A percentile compares a stretch with the other conserved stretches of the same genome.
These are phyloP conservation scores for Quercus robur DNA, from an alignment of 306 rosid genomes.

Conservation along the genomic window DNA sequence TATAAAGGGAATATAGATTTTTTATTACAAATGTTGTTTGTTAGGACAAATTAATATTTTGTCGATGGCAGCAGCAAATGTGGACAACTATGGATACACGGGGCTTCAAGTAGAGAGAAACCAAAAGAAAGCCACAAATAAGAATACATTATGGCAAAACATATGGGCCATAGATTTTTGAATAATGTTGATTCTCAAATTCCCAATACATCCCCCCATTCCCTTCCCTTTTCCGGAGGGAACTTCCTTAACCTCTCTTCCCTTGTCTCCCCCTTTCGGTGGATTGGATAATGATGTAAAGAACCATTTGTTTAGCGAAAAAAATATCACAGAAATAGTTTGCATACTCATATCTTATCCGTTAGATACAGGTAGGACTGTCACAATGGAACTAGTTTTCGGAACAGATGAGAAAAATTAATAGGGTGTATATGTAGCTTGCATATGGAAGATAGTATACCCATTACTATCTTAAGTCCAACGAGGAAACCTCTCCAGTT, in stretches of 20 bases:
- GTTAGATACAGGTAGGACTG: background rate
- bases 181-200: background rate
- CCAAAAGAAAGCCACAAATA: background rate
- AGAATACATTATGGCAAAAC: background rate
- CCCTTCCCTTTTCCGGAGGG: too few relatives aligned
- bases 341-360: background rate
- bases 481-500: too few relatives aligned
- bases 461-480: background rate
- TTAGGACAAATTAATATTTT: background rate
- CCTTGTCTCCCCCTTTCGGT: background rate
- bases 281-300: background rate
- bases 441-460: background rate
- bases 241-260: background rate
- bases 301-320: background rate
- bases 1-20: too few relatives aligned
- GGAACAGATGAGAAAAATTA: background rate
- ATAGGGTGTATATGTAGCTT: background rate
- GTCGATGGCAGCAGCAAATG: background rate
- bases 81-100: background rate
- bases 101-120: background rate
- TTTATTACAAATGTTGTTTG: too few relatives aligned
- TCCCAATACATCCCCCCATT: background rate
- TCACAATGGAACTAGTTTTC: background rate
- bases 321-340: too few relatives aligned
- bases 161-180: background rate